A percentile compares a stretch with the other conserved stretches of the same genome.
These are phyloP conservation scores for Hymenoscyphus albidus DNA, from an alignment of 2,329 filamentous ascomycete genomes.

Conservation along the genomic window DNA sequence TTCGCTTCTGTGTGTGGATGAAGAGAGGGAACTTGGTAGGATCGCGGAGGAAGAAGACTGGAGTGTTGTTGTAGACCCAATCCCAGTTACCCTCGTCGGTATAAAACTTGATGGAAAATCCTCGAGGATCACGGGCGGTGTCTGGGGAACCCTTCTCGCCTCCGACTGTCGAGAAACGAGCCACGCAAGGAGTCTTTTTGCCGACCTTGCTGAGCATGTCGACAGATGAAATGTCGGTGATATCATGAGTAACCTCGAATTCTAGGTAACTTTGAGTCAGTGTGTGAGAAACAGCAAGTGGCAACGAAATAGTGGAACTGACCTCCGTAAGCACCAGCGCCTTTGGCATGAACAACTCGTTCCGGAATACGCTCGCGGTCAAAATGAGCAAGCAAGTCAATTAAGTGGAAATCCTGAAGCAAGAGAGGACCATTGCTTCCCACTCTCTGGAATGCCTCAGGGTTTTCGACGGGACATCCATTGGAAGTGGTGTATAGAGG, in stretches of 20 bases:
- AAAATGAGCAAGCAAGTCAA: slow-evolving; percentile 56
- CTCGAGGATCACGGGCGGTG: slow-evolving; percentile 62
- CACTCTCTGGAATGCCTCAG: slow-evolving; percentile 49
- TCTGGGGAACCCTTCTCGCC: slow-evolving; percentile 66
- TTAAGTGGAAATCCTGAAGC: slow-evolving; percentile 62
- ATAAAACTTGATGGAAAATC: slow-evolving; percentile 68
- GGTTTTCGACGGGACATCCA: slow-evolving; percentile 53
- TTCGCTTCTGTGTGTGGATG: slow-evolving; percentile 74
- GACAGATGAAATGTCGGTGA: slow-evolving; percentile 27
- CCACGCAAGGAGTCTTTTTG: slow-evolving; percentile 64
- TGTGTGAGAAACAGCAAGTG: background rate
- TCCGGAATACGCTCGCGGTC: slow-evolving; percentile 50
- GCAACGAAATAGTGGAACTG: slow-evolving; percentile 5
- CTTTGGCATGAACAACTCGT: slow-evolving; percentile 61
- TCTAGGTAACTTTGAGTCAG: slow-evolving; percentile 20
- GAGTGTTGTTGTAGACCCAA: slow-evolving; percentile 73
- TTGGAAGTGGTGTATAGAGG: slow-evolving; percentile 58
- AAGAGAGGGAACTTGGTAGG: slow-evolving; percentile 71
- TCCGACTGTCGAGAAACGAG: slow-evolving; percentile 69
- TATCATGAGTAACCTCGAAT: slow-evolving; percentile 34
- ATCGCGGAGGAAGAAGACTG: slow-evolving; percentile 73
- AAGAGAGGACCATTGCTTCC: slow-evolving; percentile 56
- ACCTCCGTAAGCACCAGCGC: slow-evolving; percentile 38
- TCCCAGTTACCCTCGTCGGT: slow-evolving; percentile 70
- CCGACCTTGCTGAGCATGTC: slow-evolving; percentile 50